A percentile compares a stretch with the other conserved stretches of the same genome.
Evolutionary conservation across 495 filamentous ascomycete genomes (phyloP).

Genomic region (Elasticomyces elasticus): DNA sequence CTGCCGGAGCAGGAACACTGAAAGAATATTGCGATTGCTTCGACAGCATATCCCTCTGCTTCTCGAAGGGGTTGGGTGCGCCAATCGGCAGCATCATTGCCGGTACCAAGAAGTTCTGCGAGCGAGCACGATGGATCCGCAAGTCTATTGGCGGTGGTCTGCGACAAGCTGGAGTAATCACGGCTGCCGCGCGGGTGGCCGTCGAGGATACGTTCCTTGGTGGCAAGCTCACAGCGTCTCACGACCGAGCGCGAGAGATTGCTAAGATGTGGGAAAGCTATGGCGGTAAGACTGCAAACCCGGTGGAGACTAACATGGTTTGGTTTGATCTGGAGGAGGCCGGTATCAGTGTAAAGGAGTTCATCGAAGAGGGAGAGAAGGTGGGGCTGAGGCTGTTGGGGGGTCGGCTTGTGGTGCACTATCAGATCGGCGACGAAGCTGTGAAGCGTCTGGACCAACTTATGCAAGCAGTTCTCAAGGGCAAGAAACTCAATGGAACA

Average conservation of each 20-base stretch:
- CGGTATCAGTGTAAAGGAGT: slow-evolving; percentile 35
- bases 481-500: slow-evolving; percentile 12
- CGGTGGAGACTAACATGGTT: slow-evolving; percentile 86
- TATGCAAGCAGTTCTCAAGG: slow-evolving; percentile 36
- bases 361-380: slow-evolving; percentile 42
- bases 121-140: slow-evolving; percentile 65
- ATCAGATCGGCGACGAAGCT: slow-evolving; percentile 49
- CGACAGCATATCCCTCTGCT: slow-evolving; percentile 75
- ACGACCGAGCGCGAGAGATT: slow-evolving; percentile 55
- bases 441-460: slow-evolving; percentile 39
- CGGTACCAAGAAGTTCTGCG: slow-evolving; percentile 54
- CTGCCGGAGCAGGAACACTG: slow-evolving; percentile 37
- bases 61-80: slow-evolving; percentile 82
- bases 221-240: slow-evolving; percentile 52
- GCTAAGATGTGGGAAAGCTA: slow-evolving; percentile 40
- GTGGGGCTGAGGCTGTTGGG: slow-evolving; percentile 45
- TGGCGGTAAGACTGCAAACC: slow-evolving; percentile 49
- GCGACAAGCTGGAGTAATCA: slow-evolving; percentile 57
- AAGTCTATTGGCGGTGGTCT: slow-evolving; percentile 80
- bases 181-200: slow-evolving; percentile 48
- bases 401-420: slow-evolving; percentile 53
- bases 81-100: slow-evolving; percentile 76
- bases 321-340: slow-evolving; percentile 67
- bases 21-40: slow-evolving; percentile 60
- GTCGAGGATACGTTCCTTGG: slow-evolving; percentile 63